Base-by-base conservation (phyloP, 345 rosid species). In the Laguncularia racemosa region DNA sequence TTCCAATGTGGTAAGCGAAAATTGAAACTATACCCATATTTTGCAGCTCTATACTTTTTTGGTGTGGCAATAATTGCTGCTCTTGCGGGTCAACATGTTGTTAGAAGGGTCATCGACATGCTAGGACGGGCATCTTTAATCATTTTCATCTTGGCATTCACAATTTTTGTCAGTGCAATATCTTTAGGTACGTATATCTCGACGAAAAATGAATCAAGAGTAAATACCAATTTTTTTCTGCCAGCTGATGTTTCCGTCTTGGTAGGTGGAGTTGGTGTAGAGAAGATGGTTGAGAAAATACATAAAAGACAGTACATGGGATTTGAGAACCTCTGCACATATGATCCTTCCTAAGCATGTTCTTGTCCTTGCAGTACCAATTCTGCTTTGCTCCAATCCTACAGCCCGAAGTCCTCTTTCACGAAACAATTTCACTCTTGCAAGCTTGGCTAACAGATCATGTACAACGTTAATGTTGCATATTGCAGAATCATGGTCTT, bases 181-280 rank as follows among this genome's bases (percentile, higher is more conserved):
- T 65, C 71, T 16, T 61, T 76, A 53, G 71, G 74, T 75, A 67
- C 10, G 63, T 16, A 4, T 38, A 6, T 49, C 17, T 6, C 2
- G 13, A 49, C 19, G 16, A 2, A 2, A 3, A 3, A 16, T 49
- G 52, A 16, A 49, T 49, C 19, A 17, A 16, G 20, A 17, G 19
- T 12, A 33, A 33, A 10, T 33, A 33, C 40, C 40, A 7, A 33
- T 33, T 4, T 33, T 4, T n/a, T 33, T 7, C 40, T 10, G 1
- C 7, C 7, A 10, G 40, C 7, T 45, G 45, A n/a, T 33, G 16
- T 50, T 3, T 48, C 52, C 46, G 43, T 21, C 14, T 26, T 11
- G 46, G 55, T 59, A 76, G 81, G 77, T 18, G 77, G 77, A 9
- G 60, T 56, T n/a, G 80, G 77, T 53, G 49, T 76, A 55, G 77